Evolutionary conservation across 176 grass and related monocot species (phyloP), one percentile per base, ranked within the genome.

Genomic region (Lolium perenne): DNA sequence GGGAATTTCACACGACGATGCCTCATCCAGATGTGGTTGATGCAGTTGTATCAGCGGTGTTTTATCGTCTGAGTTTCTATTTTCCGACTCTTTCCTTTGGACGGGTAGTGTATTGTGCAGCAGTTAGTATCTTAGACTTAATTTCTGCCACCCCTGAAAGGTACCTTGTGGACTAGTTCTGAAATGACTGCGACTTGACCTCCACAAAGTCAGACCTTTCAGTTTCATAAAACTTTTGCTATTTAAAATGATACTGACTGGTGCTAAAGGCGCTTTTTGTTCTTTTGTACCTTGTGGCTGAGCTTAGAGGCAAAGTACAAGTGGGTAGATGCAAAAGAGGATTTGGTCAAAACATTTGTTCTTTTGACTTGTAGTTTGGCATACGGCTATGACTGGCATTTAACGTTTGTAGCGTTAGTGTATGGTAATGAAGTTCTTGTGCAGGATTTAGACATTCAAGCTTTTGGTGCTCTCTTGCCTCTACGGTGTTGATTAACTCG

Each of bases 221-320:
- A 53, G 25, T 58, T 41, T 84, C 45, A 14, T 38, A 47, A 62
- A 77, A 35, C 47, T 85, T 85, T 77, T 77, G 59, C 72, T 26
- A 77, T 77, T 77, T 77, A 77, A 18, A 48, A 85, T 12, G 72
- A 85, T 17, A 1, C 17, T 3, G 29, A 77, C 60, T 54, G 59
- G 32, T 26, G 72, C 18, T 67, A 77, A 85, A 85, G 72, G 9
- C 51, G 83, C 7, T 1, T 38, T 64, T 40, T 77, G 59, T 85
- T 77, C 58, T 63, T 77, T 77, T 77, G 46, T 18, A 54, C 26
- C 82, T 50, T 75, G 82, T 74, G 79, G 79, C 79, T 20, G 23
- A 61, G 79, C 16, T 32, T 18, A 49, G 55, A 74, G 43, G 25
- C 54, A 61, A 74, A 61, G 10, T 23, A n/a, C 15, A 61, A 35